A percentile compares a stretch with the other conserved stretches of the same genome.
These are phyloP conservation scores for Picea glauca DNA, from an alignment of 75 land plant species.

Conservation along the genomic window DNA sequence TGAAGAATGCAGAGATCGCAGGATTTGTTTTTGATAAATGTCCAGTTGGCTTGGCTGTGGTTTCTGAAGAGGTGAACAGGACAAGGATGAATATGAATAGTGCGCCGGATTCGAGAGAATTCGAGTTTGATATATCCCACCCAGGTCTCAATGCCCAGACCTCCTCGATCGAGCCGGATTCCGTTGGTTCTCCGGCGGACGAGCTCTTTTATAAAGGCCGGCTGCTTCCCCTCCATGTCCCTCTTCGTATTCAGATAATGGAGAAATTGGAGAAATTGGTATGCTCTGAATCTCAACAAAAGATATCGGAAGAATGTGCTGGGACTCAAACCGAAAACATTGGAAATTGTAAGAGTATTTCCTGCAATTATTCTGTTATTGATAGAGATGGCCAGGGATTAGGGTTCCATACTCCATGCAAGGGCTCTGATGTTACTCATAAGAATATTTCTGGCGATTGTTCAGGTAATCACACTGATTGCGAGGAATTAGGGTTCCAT, in stretches of 20 bases:
- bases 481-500: not conserved
- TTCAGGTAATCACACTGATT: no score
- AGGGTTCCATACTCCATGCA: no score
- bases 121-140: conserved; percentile 11
- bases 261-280: conserved; percentile 1
- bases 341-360: no score
- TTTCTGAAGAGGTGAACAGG: no score
- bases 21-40: no score
- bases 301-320: not conserved
- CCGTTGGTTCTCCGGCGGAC: conserved; percentile 40
- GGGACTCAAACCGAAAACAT: not conserved
- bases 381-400: no score
- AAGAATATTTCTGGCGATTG: no score
- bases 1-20: no score
- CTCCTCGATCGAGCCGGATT: not conserved
- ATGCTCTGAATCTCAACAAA: not conserved
- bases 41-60: no score
- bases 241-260: conserved; percentile 36
- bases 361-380: no score
- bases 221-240: conserved; percentile 49
- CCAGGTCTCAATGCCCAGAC: not conserved
- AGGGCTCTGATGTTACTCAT: no score
- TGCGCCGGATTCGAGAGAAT: conserved; percentile 4
- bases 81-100: no score
- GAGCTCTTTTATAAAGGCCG: conserved; percentile 51